Conservation (phyloP, 2,329 filamentous ascomycete species). For the Calonectria pauciramosa region DNA sequence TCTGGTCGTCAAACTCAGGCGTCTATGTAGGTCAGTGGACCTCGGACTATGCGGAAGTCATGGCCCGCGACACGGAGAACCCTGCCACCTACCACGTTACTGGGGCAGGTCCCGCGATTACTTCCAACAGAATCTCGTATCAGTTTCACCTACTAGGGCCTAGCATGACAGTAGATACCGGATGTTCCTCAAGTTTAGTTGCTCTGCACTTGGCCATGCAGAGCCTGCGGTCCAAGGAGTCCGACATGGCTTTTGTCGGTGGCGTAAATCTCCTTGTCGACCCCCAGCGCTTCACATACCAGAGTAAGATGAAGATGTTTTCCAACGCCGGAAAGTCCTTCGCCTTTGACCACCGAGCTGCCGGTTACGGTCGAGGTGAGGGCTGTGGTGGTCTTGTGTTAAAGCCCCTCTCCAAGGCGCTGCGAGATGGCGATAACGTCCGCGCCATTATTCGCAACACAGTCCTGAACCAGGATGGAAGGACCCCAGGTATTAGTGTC, state of each 20-base stretch:
- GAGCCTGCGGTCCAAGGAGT: conserved; percentile 52
- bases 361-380: conserved; percentile 65
- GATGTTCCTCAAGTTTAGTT: conserved; percentile 63
- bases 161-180: conserved; percentile 64
- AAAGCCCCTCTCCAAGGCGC: conserved; percentile 57
- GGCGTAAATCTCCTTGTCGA: conserved; percentile 45
- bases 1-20: conserved; percentile 43
- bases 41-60: conserved; percentile 43
- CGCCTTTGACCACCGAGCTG: conserved; percentile 57
- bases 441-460: conserved; percentile 55
- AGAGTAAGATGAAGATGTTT: conserved; percentile 42
- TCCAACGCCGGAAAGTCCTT: conserved; percentile 47
- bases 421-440: conserved; percentile 55
- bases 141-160: conserved; percentile 62
- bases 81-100: conserved; percentile 63
- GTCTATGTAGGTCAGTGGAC: conserved; percentile 48
- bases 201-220: conserved; percentile 60
- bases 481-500: conserved; percentile 57
- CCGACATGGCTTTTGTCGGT: conserved; percentile 44
- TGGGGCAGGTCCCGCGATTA: conserved; percentile 57
- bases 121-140: conserved; percentile 63
- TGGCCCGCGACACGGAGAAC: conserved; percentile 52
- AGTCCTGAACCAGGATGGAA: conserved; percentile 57
- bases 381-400: conserved; percentile 58
- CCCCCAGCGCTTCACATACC: conserved; percentile 42